These are phyloP conservation scores for Goffeauzyma gilvescens DNA, from an alignment of 768 basidiomycete genomes.

Conservation along the genomic window DNA sequence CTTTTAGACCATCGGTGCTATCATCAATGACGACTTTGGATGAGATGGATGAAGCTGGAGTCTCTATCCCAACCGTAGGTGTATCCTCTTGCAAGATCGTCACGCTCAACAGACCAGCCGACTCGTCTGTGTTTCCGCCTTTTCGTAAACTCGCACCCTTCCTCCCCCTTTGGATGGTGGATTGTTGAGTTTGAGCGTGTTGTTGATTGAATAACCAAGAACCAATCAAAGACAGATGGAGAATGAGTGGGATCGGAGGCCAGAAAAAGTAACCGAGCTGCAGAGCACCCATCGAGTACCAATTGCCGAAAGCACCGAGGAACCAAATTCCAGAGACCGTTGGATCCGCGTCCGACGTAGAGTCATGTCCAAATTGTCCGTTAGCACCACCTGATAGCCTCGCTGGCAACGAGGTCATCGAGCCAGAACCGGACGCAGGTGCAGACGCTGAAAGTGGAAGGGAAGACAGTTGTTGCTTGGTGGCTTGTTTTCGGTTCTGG, in stretches of 20 bases:
- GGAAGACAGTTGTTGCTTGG: constrained; percentile 2
- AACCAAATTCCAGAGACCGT: constrained; percentile 52
- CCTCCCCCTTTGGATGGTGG: background rate
- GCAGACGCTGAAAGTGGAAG: background rate
- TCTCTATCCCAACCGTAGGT: too few relatives aligned
- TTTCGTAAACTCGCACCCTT: background rate
- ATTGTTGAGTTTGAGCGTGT: too few relatives aligned
- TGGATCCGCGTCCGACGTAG: too few relatives aligned
- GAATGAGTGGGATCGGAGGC: background rate
- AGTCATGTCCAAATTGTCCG: constrained; percentile 1
- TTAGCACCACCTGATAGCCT: too few relatives aligned
- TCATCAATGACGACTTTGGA: too few relatives aligned
- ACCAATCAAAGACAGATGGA: too few relatives aligned
- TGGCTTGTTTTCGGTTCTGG: constrained; percentile 2
- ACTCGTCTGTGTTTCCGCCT: too few relatives aligned
- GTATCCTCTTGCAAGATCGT: too few relatives aligned
- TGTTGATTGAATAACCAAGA: too few relatives aligned
- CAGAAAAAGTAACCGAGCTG: background rate
- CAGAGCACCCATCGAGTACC: constrained; percentile 76
- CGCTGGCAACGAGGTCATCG: constrained; percentile 21
- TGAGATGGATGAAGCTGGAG: too few relatives aligned
- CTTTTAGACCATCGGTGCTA: too few relatives aligned
- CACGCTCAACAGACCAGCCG: constrained; percentile 7
- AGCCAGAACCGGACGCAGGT: background rate
- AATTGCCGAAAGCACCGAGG: constrained; percentile 72